These are phyloP conservation scores for Pestalotiopsis sp. DNA, from an alignment of 2,329 filamentous ascomycete species.

Conservation along the genomic window DNA sequence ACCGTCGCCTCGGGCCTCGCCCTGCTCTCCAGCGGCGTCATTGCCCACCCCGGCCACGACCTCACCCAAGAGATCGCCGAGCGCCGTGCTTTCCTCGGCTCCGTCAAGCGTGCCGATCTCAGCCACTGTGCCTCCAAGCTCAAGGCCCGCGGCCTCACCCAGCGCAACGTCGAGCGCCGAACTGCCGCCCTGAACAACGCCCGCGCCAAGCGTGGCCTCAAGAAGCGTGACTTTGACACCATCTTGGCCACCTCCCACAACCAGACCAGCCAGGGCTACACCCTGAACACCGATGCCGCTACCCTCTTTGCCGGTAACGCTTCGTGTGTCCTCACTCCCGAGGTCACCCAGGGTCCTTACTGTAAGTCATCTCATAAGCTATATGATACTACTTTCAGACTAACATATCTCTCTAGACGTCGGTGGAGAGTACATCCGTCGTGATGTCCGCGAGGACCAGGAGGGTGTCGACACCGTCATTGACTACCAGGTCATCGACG, in stretches of 20 bases:
- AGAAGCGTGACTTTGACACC: constrained; percentile 34
- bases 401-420: constrained; percentile 35
- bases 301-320: constrained; percentile 43
- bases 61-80: constrained; percentile 48
- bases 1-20: constrained; percentile 21
- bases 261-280: constrained; percentile 35
- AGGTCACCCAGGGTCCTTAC: constrained; percentile 57
- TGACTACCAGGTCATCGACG: constrained; percentile 56
- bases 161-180: constrained; percentile 46
- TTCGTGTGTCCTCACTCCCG: constrained; percentile 51
- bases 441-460: constrained; percentile 48
- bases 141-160: constrained; percentile 46
- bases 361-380: constrained; percentile 32
- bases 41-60: constrained; percentile 52
- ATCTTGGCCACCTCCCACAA: constrained; percentile 22
- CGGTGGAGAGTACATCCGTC: constrained; percentile 50
- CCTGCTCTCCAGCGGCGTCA: constrained; percentile 16
- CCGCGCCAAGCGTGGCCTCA: constrained; percentile 14
- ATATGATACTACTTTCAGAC: background rate
- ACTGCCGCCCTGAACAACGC: constrained; percentile 35
- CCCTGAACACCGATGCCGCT: constrained; percentile 30
- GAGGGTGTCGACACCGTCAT: constrained; percentile 49
- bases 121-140: constrained; percentile 48
- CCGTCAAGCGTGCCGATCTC: constrained; percentile 42
- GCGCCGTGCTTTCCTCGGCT: constrained; percentile 46